Evolutionary conservation across 1,139 yeast genomes (phyloP), one percentile per base, ranked within the genome.

Genomic region (Sugiyamaella grinbergsii): DNA sequence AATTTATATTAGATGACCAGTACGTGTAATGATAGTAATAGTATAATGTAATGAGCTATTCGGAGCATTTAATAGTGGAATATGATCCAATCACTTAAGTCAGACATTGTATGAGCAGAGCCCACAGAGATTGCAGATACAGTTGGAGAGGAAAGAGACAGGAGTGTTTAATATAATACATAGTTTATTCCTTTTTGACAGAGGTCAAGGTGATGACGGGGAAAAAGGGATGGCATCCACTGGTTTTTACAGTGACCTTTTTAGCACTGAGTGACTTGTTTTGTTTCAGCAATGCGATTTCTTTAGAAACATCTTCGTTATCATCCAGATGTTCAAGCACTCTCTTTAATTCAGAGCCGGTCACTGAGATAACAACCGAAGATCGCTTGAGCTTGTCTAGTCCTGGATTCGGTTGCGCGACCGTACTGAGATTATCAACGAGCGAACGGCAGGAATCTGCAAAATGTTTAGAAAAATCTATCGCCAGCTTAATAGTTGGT

Each of bases 141-240:
- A n/a, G n/a, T n/a, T n/a, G n/a, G n/a, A n/a, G n/a, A 23, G 26
- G 8, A 23, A 5, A 23, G 26, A 8, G 26, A 8, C 5, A 23
- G 6, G 18, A 28, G 37, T 4, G 15, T 11, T 31, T 22, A 5
- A 19, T 19, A 42, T 20, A 42, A 8, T 42, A 42, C 19, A 41
- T 31, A 11, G 22, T 43, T 36, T 34, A 43, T 33, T n/a, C 10
- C n/a, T 26, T 43, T 11, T 26, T 26, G 18, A 36, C 5, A 23
- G 40, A 26, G 4, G 36, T 26, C 19, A 57, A 32, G 8, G 54
- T 53, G 2, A 65, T 57, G 13, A 68, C 69, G 0, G 71, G 71
- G 58, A 68, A 69, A 55, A 62, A 69, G 60, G 62, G 56, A 51
- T 68, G 72, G 52, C 59, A 68, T 3, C 60, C 59, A 8, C 56